phyloP scores from a whole-genome alignment of 2,329 filamentous ascomycete genomes.

The Neopestalotiopsis sp. region DNA sequence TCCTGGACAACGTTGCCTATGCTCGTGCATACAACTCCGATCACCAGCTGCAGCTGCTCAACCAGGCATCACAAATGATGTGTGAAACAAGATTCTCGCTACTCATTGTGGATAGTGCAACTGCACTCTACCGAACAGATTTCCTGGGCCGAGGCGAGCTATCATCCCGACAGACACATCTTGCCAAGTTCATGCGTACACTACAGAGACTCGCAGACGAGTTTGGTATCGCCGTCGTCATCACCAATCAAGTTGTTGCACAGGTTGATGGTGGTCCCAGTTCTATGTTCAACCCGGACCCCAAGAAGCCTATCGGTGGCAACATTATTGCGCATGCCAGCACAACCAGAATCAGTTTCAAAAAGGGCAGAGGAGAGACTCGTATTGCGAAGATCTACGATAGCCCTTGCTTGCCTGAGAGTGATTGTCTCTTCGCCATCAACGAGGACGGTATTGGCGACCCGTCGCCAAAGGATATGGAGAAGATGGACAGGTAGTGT shows the following conservation, averaged over 20 bases:
- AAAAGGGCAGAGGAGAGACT: slow-evolving; percentile 94
- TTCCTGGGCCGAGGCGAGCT: slow-evolving; percentile 97
- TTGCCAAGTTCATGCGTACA: slow-evolving; percentile 87
- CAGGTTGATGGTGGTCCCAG: slow-evolving; percentile 96
- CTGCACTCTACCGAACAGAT: slow-evolving; percentile 92
- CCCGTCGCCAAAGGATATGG: slow-evolving; percentile 91
- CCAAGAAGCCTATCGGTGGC: slow-evolving; percentile 98
- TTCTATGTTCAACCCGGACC: slow-evolving; percentile 98
- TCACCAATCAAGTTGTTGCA: slow-evolving; percentile 98
- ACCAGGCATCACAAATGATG: slow-evolving; percentile 98
- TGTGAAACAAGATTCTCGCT: slow-evolving; percentile 97
- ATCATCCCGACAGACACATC: slow-evolving; percentile 87
- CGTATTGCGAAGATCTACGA: slow-evolving; percentile 99
- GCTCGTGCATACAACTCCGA: slow-evolving; percentile 98
- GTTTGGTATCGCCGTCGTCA: slow-evolving; percentile 97
- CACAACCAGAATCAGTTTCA: slow-evolving; percentile 90
- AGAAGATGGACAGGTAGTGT: slow-evolving; percentile 58
- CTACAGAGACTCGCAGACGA: slow-evolving; percentile 78
- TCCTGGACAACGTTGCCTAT: slow-evolving; percentile 97
- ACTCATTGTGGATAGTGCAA: slow-evolving; percentile 94
- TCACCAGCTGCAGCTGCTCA: slow-evolving; percentile 92
- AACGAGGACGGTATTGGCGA: slow-evolving; percentile 97
- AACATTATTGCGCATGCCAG: slow-evolving; percentile 99
- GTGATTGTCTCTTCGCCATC: slow-evolving; percentile 95
- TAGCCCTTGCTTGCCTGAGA: slow-evolving; percentile 94